phyloP scores from a whole-genome alignment of 2,329 filamentous ascomycete genomes.

The Colletotrichum siamense region DNA sequence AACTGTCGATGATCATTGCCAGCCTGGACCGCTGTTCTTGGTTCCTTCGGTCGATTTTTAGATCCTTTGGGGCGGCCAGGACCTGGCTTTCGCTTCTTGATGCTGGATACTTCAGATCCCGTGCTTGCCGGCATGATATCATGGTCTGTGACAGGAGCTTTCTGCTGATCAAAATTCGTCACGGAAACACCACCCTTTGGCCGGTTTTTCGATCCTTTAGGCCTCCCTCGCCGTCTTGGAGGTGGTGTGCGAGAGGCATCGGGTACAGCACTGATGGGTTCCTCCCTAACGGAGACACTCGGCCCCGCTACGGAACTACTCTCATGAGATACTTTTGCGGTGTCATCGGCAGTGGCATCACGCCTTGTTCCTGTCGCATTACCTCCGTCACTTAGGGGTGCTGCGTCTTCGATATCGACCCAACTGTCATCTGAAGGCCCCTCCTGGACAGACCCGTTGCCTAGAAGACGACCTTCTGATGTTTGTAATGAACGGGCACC shows the following conservation, averaged over 20 bases:
- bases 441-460: neutral
- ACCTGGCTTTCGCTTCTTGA: conserved; percentile 38
- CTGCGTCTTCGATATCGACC: conserved; percentile 49
- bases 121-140: neutral
- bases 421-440: conserved; percentile 44
- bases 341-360: neutral
- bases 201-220: conserved; percentile 26
- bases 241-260: neutral
- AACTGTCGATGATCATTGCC: neutral
- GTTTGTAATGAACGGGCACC: neutral
- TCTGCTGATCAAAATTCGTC: neutral
- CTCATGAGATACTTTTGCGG: neutral
- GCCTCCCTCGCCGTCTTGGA: conserved; percentile 23
- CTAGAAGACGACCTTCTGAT: neutral
- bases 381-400: conserved; percentile 28
- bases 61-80: conserved; percentile 57
- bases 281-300: neutral
- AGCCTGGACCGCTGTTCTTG: neutral
- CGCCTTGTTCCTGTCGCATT: neutral
- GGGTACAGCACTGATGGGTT: neutral
- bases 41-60: conserved; percentile 51
- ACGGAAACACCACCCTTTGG: neutral
- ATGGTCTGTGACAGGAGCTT: neutral
- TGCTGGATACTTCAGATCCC: conserved; percentile 24
- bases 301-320: neutral